Evolutionary conservation across 495 filamentous ascomycete genomes (phyloP), one percentile per base, ranked within the genome.

Genomic region (Lasiosphaeris hirsuta): DNA sequence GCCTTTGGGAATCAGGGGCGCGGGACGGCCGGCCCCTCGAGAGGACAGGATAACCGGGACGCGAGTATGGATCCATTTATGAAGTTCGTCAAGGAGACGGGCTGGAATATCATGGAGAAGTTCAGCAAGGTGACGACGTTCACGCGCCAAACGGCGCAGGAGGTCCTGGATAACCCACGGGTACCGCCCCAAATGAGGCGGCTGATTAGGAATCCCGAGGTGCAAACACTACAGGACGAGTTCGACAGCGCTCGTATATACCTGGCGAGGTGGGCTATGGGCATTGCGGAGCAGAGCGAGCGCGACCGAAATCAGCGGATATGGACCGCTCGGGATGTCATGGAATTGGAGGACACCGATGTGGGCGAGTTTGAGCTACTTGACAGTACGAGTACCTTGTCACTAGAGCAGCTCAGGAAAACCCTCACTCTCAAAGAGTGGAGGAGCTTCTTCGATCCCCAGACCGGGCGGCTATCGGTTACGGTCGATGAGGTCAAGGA

Each of bases 211-310:
- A 96, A 95, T 54, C 95, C 94, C 0, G 92, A 98, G 67, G 92
- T 98, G 10, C 92, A 96, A 71, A 96, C 90, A 0, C 63, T 98
- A 45, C 90, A 94, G 68, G 92, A 97, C 58, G 94, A 98, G 68
- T 98, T 97, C 60, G 95, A 97, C 72, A 96, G 90, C 64, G 94
- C 95, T 6, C 81, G 94, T 58, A 75, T 98, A 38, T 98, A 98
- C 63, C 78, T 98, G 18, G 94, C 94, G 3, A 79, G 94, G 44
- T 98, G 94, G 94, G 94, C 94, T 0, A 97, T 97, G 94, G 95
- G 90, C 1, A 95, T 98, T 52, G 91, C 93, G 0, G 94, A 98
- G 69, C 94, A 97, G 74, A 90, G 91, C 64, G 94, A 98, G 68
- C 78, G 83, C 40, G 94, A 98, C 50, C 70, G 84, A 35, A 90